Conservation (phyloP, 257 asterid species). For the Paraleonurus japonicus region DNA sequence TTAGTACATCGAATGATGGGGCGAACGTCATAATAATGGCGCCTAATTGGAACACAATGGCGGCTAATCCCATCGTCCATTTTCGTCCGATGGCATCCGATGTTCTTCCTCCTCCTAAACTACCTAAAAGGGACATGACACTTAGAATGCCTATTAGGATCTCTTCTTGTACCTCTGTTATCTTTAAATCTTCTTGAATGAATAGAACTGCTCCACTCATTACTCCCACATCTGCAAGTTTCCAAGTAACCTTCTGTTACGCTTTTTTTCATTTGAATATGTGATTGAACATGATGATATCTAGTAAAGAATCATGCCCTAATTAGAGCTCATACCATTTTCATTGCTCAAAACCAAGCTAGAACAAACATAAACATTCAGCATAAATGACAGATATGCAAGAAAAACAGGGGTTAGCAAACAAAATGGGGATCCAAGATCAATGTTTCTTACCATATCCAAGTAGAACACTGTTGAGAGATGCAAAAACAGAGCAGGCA, state of each 20-base stretch:
- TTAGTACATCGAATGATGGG: constrained; percentile 61
- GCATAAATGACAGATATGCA: neutral
- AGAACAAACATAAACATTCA: too few relatives aligned
- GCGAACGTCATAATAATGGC: constrained; percentile 79
- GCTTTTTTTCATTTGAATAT: too few relatives aligned
- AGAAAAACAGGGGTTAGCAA: neutral
- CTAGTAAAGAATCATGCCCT: neutral
- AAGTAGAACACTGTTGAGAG: constrained; percentile 87
- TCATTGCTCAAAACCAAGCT: too few relatives aligned
- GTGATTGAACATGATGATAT: neutral
- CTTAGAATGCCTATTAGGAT: constrained; percentile 77
- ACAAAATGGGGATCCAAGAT: neutral
- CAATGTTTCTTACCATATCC: constrained; percentile 63
- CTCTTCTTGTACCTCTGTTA: constrained; percentile 81
- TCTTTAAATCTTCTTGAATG: constrained; percentile 72
- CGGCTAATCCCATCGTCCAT: constrained; percentile 95
- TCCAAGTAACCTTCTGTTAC: too few relatives aligned
- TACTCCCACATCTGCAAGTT: constrained; percentile 86
- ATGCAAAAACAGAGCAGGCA: constrained; percentile 96
- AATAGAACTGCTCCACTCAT: constrained; percentile 94
- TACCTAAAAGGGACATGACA: constrained; percentile 77
- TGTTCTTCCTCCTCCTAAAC: constrained; percentile 79
- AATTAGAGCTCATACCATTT: neutral
- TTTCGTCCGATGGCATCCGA: constrained; percentile 86
- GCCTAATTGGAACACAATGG: constrained; percentile 72